phyloP scores from a whole-genome alignment of 352 stramenopile genomes.

The Phytophthora sojae region DNA sequence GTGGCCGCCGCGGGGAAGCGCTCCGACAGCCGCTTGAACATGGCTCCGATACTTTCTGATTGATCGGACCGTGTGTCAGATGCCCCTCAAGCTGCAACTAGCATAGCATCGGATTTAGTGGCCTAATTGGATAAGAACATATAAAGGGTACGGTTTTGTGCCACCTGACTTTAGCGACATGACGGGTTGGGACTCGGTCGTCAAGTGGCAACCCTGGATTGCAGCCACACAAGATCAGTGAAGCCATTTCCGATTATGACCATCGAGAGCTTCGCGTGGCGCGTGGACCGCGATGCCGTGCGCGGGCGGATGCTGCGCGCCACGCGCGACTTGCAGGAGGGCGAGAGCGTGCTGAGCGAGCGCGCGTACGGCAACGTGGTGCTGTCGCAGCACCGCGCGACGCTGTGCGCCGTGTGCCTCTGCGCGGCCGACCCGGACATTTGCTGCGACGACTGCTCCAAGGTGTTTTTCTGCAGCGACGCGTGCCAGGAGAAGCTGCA shows the following conservation, averaged over 20 bases:
- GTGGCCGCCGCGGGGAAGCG: constrained; percentile 76
- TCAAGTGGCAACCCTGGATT: not conserved
- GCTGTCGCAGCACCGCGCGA: constrained; percentile 32
- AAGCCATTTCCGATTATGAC: constrained; percentile 16
- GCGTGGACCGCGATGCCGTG: constrained; percentile 35
- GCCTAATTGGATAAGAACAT: too few relatives aligned
- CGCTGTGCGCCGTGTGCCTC: constrained; percentile 56
- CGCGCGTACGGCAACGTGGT: constrained; percentile 48
- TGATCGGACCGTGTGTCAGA: not conserved
- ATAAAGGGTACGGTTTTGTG: too few relatives aligned
- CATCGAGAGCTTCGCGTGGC: constrained; percentile 34
- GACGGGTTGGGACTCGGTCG: not conserved
- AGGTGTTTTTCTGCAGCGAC: constrained; percentile 61
- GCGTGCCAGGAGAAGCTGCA: constrained; percentile 43
- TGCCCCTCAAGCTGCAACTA: not conserved
- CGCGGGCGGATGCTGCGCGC: constrained; percentile 43
- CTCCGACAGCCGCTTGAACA: constrained; percentile 86
- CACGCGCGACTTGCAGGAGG: constrained; percentile 28
- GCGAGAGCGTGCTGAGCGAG: constrained; percentile 45
- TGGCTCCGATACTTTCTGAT: constrained; percentile 21
- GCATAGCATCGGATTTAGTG: too few relatives aligned
- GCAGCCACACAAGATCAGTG: constrained; percentile 1
- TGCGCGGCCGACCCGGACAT: constrained; percentile 48
- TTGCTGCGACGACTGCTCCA: constrained; percentile 61
- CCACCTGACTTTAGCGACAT: not conserved